Base-by-base conservation (phyloP, 2,329 filamentous ascomycete species). In the Oidium heveae region DNA sequence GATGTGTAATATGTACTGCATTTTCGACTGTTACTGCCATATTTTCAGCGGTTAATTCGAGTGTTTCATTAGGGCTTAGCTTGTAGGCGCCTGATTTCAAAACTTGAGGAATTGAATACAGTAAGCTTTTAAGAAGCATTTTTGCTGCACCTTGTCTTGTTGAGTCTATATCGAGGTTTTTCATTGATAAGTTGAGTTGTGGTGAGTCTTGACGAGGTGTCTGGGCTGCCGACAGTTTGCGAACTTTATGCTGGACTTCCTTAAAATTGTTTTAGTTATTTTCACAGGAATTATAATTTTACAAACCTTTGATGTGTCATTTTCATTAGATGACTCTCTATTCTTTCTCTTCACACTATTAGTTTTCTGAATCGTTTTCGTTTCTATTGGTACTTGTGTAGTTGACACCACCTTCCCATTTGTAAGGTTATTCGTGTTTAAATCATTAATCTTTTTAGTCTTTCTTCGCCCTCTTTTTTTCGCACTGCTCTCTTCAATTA, bases 21-120 rank as follows among this genome's bases (percentile, higher is more conserved):
- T 86, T 78, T 69, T 95, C 88, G 57, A 96, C 82, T 59, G 86
- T 76, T 28, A 94, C 69, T 15, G 84, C 84, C 49, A 88, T 74
- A 22, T 74, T 74, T 63, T 84, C 80, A 12, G 82, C 80, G 56
- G 84, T 70, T 10, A 73, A 73, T 52, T 82, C 78, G 15, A 76
- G 71, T 0, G 77, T 78, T 55, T 79, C 73, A 50, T 76, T 81
- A 53, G 80, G 73, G 1, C 79, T 74, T 18, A 87, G 68, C 28
- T 71, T 69, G 60, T 81, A 80, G 10, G 76, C 71, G 16, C 77
- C 75, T 55, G 76, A 72, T 66, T 86, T 84, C 58, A 81, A 74
- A 36, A 84, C 77, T 37, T 72, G 67, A n/a, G 74, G 72, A 56
- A 94, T 74, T 56, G 82, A 74, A 54, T 79, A 73, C 44, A 72